Evolutionary conservation across 2,329 filamentous ascomycete species (phyloP).

Genomic region (Daldinia sp.): DNA sequence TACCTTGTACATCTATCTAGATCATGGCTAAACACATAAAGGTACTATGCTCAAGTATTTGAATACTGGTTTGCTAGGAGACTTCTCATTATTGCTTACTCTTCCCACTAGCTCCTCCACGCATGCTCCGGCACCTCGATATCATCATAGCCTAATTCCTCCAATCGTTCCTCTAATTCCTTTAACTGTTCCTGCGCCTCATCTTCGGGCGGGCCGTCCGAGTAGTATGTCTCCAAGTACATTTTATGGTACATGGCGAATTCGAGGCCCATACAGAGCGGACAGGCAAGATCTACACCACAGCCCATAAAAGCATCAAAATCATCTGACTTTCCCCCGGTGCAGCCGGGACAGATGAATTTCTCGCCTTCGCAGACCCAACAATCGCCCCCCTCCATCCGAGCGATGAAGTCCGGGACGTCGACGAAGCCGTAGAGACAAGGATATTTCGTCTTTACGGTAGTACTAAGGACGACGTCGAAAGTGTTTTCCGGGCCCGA

Average conservation of each 20-base stretch:
- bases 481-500: conserved; percentile 16
- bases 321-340: too few species aligned
- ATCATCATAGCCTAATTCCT: background rate
- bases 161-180: background rate
- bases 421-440: conserved; percentile 12
- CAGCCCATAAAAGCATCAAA: background rate
- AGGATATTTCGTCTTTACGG: background rate
- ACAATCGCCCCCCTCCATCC: background rate
- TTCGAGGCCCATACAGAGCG: background rate
- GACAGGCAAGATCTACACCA: background rate
- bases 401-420: background rate
- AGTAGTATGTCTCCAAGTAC: background rate
- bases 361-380: background rate
- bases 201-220: background rate
- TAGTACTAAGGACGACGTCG: conserved; percentile 19
- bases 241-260: background rate
- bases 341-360: background rate
- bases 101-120: background rate
- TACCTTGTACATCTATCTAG: too few species aligned
- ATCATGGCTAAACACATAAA: too few species aligned
- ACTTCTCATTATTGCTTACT: background rate
- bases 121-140: too few species aligned
- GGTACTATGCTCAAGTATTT: too few species aligned
- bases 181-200: background rate
- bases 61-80: too few species aligned